These are phyloP conservation scores for Pseudoturritis turrita DNA, from an alignment of 345 rosid genomes.

Conservation along the genomic window DNA sequence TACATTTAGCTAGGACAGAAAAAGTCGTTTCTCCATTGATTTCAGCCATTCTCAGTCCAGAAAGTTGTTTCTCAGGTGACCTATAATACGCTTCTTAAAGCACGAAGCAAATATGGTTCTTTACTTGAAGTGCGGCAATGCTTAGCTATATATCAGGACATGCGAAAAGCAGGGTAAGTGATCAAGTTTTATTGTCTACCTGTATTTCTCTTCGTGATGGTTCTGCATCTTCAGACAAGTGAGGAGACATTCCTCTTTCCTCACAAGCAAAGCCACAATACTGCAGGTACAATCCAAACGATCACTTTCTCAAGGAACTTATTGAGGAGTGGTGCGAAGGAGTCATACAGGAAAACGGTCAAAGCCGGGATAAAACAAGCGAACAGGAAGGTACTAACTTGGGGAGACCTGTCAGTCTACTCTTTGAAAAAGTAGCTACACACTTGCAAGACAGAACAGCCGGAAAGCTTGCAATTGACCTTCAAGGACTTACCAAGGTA, in stretches of 20 bases:
- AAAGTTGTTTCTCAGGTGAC: slow-evolving; percentile 61
- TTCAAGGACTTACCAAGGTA: slow-evolving; percentile 83
- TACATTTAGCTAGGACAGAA: background rate
- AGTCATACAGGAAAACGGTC: slow-evolving; percentile 53
- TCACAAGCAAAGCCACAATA: slow-evolving; percentile 16
- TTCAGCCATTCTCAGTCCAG: slow-evolving; percentile 17
- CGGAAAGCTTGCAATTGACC: slow-evolving; percentile 62
- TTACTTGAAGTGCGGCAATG: slow-evolving; percentile 81
- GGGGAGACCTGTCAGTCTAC: slow-evolving; percentile 49
- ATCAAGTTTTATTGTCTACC: background rate
- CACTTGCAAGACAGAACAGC: slow-evolving; percentile 54
- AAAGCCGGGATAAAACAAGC: slow-evolving; percentile 31
- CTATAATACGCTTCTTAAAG: slow-evolving; percentile 75
- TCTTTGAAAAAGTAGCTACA: slow-evolving; percentile 75
- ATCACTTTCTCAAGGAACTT: slow-evolving; percentile 73
- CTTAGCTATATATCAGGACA: slow-evolving; percentile 79
- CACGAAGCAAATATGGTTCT: slow-evolving; percentile 78
- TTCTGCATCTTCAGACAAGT: background rate
- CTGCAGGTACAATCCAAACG: slow-evolving; percentile 76
- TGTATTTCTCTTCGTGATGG: slow-evolving; percentile 11
- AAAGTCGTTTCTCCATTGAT: background rate
- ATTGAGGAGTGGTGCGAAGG: slow-evolving; percentile 99
- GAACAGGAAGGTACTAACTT: slow-evolving; percentile 35
- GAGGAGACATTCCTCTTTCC: background rate
- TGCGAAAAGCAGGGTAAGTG: slow-evolving; percentile 88